phyloP scores from a whole-genome alignment of 495 filamentous ascomycete genomes.

The Talaromyces proteolyticus region DNA sequence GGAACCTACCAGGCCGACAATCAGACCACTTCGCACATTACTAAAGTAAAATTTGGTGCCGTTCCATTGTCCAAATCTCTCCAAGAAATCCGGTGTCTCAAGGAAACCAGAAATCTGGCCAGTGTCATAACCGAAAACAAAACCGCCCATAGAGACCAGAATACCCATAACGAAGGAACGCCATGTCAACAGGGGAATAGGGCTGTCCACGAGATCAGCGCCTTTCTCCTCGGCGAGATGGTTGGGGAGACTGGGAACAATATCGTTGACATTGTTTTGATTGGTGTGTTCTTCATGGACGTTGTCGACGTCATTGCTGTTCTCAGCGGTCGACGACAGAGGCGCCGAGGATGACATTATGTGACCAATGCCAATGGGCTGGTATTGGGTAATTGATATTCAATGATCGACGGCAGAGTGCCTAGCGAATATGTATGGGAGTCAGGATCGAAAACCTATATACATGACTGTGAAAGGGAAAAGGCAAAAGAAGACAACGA shows the following conservation, averaged over 20 bases:
- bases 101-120: conserved; percentile 56
- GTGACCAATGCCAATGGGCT: too few species aligned
- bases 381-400: too few species aligned
- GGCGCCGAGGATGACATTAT: background rate
- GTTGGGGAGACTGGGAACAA: background rate
- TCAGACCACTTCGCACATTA: conserved; percentile 44
- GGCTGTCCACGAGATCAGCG: conserved; percentile 22
- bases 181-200: conserved; percentile 35
- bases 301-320: background rate
- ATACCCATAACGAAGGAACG: conserved; percentile 45
- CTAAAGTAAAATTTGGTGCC: conserved; percentile 33
- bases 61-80: conserved; percentile 34
- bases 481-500: too few species aligned
- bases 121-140: conserved; percentile 50
- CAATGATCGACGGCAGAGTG: too few species aligned
- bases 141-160: conserved; percentile 62
- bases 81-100: conserved; percentile 47
- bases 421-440: too few species aligned
- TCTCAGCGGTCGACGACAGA: background rate
- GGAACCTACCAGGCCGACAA: conserved; percentile 38
- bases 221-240: conserved; percentile 6
- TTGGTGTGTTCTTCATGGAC: conserved; percentile 4
- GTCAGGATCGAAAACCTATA: too few species aligned
- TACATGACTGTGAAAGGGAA: too few species aligned
- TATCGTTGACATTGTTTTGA: conserved; percentile 1